Evolutionary conservation across 1,139 yeast species (phyloP).

Genomic region (Casaregolazyma suthepensis): DNA sequence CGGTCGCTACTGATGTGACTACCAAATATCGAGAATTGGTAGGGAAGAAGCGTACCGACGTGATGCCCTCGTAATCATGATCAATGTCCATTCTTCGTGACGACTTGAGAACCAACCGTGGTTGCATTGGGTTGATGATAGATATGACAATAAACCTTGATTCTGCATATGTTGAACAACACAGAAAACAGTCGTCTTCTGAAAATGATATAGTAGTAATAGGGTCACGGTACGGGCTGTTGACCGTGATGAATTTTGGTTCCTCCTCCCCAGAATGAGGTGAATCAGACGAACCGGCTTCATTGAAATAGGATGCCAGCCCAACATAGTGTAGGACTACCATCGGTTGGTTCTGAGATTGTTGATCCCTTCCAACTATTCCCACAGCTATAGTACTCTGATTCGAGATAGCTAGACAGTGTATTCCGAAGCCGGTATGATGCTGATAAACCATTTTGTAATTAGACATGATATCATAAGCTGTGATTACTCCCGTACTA

Average conservation of each 20-base stretch:
- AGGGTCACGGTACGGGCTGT: slow-evolving; percentile 82
- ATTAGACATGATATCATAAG: slow-evolving; percentile 47
- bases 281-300: slow-evolving; percentile 8
- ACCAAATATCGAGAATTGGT: slow-evolving; percentile 47
- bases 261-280: slow-evolving; percentile 6
- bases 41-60: slow-evolving; percentile 71
- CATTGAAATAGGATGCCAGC: slow-evolving; percentile 2
- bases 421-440: slow-evolving; percentile 64
- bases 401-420: slow-evolving; percentile 69
- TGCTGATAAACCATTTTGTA: slow-evolving; percentile 69
- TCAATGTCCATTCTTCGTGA: slow-evolving; percentile 54
- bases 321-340: slow-evolving; percentile 53
- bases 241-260: slow-evolving; percentile 60
- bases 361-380: slow-evolving; percentile 69
- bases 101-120: slow-evolving; percentile 65
- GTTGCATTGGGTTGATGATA: slow-evolving; percentile 56
- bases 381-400: slow-evolving; percentile 67
- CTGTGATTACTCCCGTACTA: slow-evolving; percentile 55
- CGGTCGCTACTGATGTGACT: slow-evolving; percentile 53
- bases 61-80: slow-evolving; percentile 80
- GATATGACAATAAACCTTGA: slow-evolving; percentile 72
- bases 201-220: slow-evolving; percentile 69
- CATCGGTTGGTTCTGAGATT: slow-evolving; percentile 72
- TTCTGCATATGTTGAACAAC: slow-evolving; percentile 82
- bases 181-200: slow-evolving; percentile 57